Evolutionary conservation across 2,329 filamentous ascomycete species (phyloP), one percentile per base, ranked within the genome.

Genomic region (Ceratocystis ficicola): DNA sequence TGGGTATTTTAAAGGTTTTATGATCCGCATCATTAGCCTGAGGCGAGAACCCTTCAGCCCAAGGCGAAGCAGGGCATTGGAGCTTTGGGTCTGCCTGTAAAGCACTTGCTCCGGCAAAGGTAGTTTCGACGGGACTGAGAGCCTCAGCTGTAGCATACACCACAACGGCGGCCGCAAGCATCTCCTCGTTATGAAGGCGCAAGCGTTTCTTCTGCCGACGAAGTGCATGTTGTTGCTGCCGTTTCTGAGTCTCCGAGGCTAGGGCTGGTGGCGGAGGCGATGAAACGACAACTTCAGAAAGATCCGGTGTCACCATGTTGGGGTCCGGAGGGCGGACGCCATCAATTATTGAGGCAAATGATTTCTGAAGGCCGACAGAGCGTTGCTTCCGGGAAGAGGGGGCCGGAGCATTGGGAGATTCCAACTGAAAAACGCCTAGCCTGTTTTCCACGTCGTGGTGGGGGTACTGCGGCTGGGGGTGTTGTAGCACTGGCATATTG

Each of bases 111-210:
- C 48, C 60, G 22, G 48, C 22, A 8, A 25, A 41, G 5, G 64
- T 52, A 30, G 61, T 66, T 5, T 76, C 72, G 30, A 73, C 74
- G 59, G 77, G 77, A 66, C 76, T 79, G 66, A 82, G 71, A 55
- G 75, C 76, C 68, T 80, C 79, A 44, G 76, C 79, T 7, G 80
- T 76, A 48, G 81, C 80, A 68, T 81, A 81, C 22, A 83, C 77
- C 28, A 82, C 76, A 28, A 82, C 81, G 15, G 79, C 81, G 44
- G 81, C 78, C 44, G 81, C 81, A 41, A 83, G 73, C 44, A 78
- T 77, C 67, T 83, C 81, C 71, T 83, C 80, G 17, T 77, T 78
- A 17, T 77, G 73, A 46, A 75, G 76, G 44, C 79, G 73, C n/a
- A 76, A 75, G 67, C 77, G 73, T 67, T 75, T 78, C 65, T 77